Evolutionary conservation across 83 land plant species (phyloP).

Genomic region (Picea mariana): DNA sequence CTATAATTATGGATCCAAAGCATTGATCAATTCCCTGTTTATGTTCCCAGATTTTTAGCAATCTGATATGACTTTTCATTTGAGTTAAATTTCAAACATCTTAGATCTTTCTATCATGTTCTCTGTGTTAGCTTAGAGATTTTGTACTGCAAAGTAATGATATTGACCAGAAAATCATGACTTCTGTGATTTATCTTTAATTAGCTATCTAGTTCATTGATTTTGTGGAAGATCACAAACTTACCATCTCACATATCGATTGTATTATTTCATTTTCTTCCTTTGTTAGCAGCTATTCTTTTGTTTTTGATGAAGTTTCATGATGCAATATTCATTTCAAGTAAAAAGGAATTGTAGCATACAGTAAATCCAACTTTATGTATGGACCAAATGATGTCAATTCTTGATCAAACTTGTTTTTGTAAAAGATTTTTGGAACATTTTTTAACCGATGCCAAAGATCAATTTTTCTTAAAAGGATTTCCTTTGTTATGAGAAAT

Average conservation of each 20-base stretch:
- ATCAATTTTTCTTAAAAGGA: not conserved
- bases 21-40: slow-evolving; percentile 38
- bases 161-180: not conserved
- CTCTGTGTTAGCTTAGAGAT: not conserved
- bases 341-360: not conserved
- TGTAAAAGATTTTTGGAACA: not conserved
- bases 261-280: not conserved
- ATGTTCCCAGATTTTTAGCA: slow-evolving; percentile 29
- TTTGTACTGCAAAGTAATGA: not conserved
- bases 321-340: not conserved
- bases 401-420: not conserved
- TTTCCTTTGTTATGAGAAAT: not conserved
- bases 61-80: not conserved
- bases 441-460: not conserved
- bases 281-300: not conserved
- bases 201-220: no score
- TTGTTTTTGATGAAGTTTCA: slow-evolving; percentile 9
- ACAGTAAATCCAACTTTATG: slow-evolving; percentile 1
- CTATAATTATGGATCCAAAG: slow-evolving; percentile 42
- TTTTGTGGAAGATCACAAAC: not conserved
- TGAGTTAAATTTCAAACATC: not conserved
- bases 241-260: not conserved
- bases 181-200: no score
- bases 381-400: not conserved
- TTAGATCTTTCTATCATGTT: not conserved